Base-by-base conservation (phyloP, 306 rosid genomes). In the Rosa rugosa region DNA sequence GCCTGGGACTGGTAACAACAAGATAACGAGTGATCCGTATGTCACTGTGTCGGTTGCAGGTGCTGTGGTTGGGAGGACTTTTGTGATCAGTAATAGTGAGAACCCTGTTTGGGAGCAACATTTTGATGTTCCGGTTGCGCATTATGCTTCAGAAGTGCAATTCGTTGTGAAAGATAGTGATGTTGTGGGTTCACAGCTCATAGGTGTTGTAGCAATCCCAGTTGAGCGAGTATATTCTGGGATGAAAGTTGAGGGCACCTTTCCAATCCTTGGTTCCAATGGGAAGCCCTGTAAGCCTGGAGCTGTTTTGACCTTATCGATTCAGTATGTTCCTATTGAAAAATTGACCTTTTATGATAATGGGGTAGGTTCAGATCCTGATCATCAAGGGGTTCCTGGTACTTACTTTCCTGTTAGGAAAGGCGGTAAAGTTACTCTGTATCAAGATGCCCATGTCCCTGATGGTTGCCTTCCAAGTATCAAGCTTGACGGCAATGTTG, bases 21-120 rank as follows among this genome's bases (percentile, higher is more conserved):
- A 77, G 63, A 38, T 81, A 40, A 89, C 95, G 20, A 91, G 97
- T 83, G 97, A 94, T 80, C 97, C 99, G 0, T 94, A 94, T 67
- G 97, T 92, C 36, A 88, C 97, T 0, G 86, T 89, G 0, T 87
- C 97, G 8, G 87, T 91, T 7, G 84, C 91, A 0, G 85, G 88
- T 42, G 89, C 89, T 75, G 97, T 92, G 0, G 77, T 94, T 73
- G 99, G 94, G 2, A 92, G 97, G 59, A 92, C 97, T 27, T 94
- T 87, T 76, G 92, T 94, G 53, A 85, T 92, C 23, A 80, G 79
- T n/a, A 87, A 94, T 76, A 45, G n/a, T 16, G 97, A 91, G 47
- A 90, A 87, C 73, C 99, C 97, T 6, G 81, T 75, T 75, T 94
- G 97, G 99, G 88, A 75, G 85, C 99, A 92, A 74, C 95, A 87